Percentiles rank a stretch among this genome's conserved stretches.
Conservation (phyloP, 73 alveolate species). For the Stentor coeruleus region DNA sequence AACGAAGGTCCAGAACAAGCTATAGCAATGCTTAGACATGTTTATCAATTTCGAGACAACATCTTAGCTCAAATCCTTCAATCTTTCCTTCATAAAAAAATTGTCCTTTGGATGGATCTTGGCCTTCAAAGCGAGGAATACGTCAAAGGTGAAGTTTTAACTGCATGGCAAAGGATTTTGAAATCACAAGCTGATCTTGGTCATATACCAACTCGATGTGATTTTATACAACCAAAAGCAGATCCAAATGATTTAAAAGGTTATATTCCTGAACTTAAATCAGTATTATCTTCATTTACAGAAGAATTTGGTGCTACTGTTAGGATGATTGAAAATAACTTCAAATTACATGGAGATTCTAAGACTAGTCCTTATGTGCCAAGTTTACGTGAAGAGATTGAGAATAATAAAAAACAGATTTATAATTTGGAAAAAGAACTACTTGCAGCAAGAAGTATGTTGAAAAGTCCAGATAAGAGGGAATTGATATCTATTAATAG, state of each 20-base stretch:
- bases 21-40: neutral
- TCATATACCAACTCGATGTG: slow-evolving; percentile 53
- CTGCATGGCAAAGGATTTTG: slow-evolving; percentile 37
- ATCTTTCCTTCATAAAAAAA: slow-evolving; percentile 46
- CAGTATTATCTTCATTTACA: slow-evolving; percentile 43
- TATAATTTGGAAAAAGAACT: slow-evolving; percentile 44
- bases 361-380: slow-evolving; percentile 48
- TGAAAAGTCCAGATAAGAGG: slow-evolving; percentile 34
- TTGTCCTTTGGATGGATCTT: slow-evolving; percentile 63
- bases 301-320: slow-evolving; percentile 38
- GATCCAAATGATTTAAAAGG: neutral
- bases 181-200: slow-evolving; percentile 35
- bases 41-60: slow-evolving; percentile 33
- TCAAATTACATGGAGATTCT: slow-evolving; percentile 24
- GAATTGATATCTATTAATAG: slow-evolving; percentile 38
- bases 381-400: slow-evolving; percentile 63
- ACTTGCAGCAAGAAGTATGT: slow-evolving; percentile 33
- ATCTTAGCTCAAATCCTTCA: slow-evolving; percentile 36
- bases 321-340: slow-evolving; percentile 32
- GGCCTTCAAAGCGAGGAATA: slow-evolving; percentile 59
- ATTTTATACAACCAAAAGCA: slow-evolving; percentile 15
- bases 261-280: slow-evolving; percentile 26
- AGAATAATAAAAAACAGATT: slow-evolving; percentile 40
- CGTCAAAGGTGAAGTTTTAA: slow-evolving; percentile 54
- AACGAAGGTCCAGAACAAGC: neutral